phyloP scores from a whole-genome alignment of 2,329 filamentous ascomycete genomes.

The Thermoascus crustaceus region DNA sequence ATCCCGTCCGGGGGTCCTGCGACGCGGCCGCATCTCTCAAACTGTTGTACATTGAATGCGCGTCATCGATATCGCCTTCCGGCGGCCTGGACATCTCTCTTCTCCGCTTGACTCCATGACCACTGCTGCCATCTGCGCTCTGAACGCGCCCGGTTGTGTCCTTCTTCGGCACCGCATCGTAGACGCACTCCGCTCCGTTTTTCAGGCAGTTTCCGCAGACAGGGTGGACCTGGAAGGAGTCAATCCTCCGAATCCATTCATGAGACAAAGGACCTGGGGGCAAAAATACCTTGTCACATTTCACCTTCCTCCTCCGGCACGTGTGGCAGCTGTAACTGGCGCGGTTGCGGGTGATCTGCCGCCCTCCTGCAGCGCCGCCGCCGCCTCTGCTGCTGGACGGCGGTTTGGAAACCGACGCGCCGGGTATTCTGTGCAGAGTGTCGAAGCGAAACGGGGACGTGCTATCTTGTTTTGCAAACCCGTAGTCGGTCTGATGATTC shows the following conservation, averaged over 20 bases:
- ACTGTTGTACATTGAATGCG: conserved; percentile 25
- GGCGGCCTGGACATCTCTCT: conserved; percentile 20
- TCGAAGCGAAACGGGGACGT: conserved; percentile 7
- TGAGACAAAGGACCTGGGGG: neutral
- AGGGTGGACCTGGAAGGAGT: conserved; percentile 31
- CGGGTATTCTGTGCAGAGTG: conserved; percentile 1
- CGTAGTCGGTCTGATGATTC: conserved; percentile 8
- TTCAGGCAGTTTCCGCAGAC: conserved; percentile 39
- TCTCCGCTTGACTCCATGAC: conserved; percentile 29
- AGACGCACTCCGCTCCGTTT: conserved; percentile 35
- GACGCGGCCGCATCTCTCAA: conserved; percentile 17
- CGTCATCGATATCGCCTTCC: conserved; percentile 25
- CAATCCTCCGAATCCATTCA: neutral
- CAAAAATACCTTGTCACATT: conserved; percentile 9
- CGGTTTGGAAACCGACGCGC: neutral
- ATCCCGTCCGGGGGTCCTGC: conserved; percentile 18
- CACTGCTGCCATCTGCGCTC: conserved; percentile 9
- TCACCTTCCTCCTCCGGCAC: conserved; percentile 1
- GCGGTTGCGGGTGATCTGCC: conserved; percentile 41
- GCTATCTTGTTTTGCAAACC: conserved; percentile 6
- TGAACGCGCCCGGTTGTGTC: conserved; percentile 10
- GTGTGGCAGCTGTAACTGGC: conserved; percentile 39
- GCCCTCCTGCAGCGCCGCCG: conserved; percentile 18
- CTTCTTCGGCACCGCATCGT: conserved; percentile 28
- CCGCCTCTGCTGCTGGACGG: conserved; percentile 4